These are phyloP conservation scores for Mycena capillaripes DNA, from an alignment of 768 basidiomycete genomes.

Conservation along the genomic window DNA sequence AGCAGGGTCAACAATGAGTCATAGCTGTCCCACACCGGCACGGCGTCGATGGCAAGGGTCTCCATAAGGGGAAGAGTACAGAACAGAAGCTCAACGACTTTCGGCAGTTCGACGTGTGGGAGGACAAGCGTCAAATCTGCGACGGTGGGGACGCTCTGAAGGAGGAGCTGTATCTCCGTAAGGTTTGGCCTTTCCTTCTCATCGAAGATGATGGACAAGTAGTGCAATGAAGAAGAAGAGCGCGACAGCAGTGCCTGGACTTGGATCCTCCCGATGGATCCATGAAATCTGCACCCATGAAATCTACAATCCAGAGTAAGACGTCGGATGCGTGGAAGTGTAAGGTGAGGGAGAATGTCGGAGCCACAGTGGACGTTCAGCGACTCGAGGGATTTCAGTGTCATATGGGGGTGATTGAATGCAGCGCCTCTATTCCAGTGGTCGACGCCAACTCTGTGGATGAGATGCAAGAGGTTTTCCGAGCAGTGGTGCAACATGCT, in stretches of 20 bases:
- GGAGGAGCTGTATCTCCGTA: background rate
- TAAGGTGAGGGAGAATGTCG: background rate
- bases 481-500: background rate
- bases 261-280: background rate
- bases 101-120: background rate
- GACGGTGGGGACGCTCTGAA: background rate
- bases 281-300: background rate
- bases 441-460: background rate
- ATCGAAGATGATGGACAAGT: background rate
- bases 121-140: background rate
- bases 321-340: background rate
- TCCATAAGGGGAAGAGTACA: background rate
- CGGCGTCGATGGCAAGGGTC: background rate
- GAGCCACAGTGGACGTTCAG: background rate
- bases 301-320: too few species aligned
- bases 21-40: background rate
- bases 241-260: background rate
- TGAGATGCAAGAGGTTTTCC: background rate
- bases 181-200: background rate
- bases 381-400: background rate
- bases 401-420: background rate
- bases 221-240: background rate
- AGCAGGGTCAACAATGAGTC: background rate
- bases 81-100: background rate
- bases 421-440: background rate